Evolutionary conservation across 495 filamentous ascomycete species (phyloP).

Genomic region (Annulohypoxylon stygium): DNA sequence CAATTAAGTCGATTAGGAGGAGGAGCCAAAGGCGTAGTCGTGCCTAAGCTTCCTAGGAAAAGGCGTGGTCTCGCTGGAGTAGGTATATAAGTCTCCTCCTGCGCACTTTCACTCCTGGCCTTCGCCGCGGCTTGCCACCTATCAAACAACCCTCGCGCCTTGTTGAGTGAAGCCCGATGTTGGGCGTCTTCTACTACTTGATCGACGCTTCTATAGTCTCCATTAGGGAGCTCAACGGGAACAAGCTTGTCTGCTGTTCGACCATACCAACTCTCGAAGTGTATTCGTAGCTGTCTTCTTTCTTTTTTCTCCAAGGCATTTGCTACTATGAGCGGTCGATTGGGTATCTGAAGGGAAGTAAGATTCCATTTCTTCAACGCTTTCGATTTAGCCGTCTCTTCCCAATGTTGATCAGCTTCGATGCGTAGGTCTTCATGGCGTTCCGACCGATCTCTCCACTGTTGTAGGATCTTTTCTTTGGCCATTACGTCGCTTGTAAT

Average conservation of each 20-base stretch:
- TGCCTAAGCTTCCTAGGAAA: constrained; percentile 45
- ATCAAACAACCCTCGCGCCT: constrained; percentile 41
- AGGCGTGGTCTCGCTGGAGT: constrained; percentile 50
- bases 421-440: constrained; percentile 31
- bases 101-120: constrained; percentile 17
- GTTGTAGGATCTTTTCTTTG: constrained; percentile 52
- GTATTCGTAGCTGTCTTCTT: constrained; percentile 66
- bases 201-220: constrained; percentile 43
- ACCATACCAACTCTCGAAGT: constrained; percentile 72
- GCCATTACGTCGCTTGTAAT: constrained; percentile 49
- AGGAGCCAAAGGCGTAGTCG: constrained; percentile 50
- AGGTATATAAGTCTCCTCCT: constrained; percentile 41
- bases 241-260: constrained; percentile 59
- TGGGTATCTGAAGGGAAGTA: constrained; percentile 50
- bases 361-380: constrained; percentile 68
- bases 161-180: constrained; percentile 38
- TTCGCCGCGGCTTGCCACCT: constrained; percentile 41
- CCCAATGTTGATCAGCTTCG: constrained; percentile 46
- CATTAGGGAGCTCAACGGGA: constrained; percentile 44
- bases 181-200: constrained; percentile 49
- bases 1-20: constrained; percentile 41
- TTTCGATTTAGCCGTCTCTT: constrained; percentile 61
- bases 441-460: constrained; percentile 43
- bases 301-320: constrained; percentile 59
- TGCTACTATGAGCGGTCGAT: constrained; percentile 52